phyloP scores from a whole-genome alignment of 2,329 filamentous ascomycete species.

The Malbranchea zuffiana region DNA sequence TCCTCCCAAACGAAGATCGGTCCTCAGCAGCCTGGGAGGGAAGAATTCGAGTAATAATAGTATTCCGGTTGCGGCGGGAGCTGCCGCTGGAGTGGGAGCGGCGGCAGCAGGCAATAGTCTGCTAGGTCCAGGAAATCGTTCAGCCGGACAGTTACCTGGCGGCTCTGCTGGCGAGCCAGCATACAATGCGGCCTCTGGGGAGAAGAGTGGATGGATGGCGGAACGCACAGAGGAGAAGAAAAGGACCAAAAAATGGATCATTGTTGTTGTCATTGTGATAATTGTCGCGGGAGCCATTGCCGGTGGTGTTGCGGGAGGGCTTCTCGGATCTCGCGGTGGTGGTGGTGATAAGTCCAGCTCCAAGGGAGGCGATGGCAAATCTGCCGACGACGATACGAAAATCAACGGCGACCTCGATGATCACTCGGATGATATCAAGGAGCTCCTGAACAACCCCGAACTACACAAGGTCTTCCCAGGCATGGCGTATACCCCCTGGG shows the following conservation, averaged over 20 bases:
- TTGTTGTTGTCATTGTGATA: slow-evolving; percentile 53
- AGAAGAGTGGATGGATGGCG: slow-evolving; percentile 57
- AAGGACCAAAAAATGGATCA: slow-evolving; percentile 57
- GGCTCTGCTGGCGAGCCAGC: slow-evolving; percentile 31
- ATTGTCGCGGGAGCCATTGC: slow-evolving; percentile 60
- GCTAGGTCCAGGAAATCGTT: slow-evolving; percentile 32
- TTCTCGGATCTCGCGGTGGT: slow-evolving; percentile 46
- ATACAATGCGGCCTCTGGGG: slow-evolving; percentile 49
- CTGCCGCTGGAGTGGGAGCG: slow-evolving; percentile 28
- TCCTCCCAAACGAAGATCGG: slow-evolving; percentile 44
- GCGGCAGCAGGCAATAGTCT: slow-evolving; percentile 34
- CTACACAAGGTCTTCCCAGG: slow-evolving; percentile 91
- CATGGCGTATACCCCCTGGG: slow-evolving; percentile 88
- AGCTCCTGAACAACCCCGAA: slow-evolving; percentile 64
- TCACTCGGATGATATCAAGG: slow-evolving; percentile 68
- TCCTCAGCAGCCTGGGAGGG: slow-evolving; percentile 44
- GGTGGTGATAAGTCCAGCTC: slow-evolving; percentile 15
- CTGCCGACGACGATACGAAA: slow-evolving; percentile 49
- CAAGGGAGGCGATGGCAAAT: slow-evolving; percentile 31
- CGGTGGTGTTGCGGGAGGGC: slow-evolving; percentile 62
- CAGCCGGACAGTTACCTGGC: slow-evolving; percentile 27
- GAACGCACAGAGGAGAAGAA: slow-evolving; percentile 53
- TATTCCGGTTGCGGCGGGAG: slow-evolving; percentile 37
- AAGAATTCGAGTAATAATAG: slow-evolving; percentile 30
- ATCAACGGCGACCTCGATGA: slow-evolving; percentile 61